Evolutionary conservation across 805 yeast genomes (phyloP), one percentile per base, ranked within the genome.

Genomic region (Pichia nanzhaoensis): DNA sequence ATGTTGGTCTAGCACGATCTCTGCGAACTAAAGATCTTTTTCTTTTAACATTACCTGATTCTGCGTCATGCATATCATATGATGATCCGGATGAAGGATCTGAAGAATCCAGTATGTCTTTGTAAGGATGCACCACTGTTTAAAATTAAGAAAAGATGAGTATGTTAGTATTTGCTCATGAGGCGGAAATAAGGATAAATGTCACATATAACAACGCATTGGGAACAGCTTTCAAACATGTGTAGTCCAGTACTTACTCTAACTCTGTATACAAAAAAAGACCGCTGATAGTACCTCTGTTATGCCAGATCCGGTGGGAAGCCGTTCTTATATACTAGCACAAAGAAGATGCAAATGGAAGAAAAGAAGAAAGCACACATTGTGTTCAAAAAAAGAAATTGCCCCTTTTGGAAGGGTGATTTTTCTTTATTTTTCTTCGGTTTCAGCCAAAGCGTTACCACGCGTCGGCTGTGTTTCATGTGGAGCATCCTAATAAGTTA

Each of bases 1-100:
- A 51, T 3, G 19, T 16, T 1, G 50, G 56, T 22, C 50, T 55
- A 34, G 84, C 80, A 53, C 98, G 77, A 58, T 91, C 98, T 3
- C 95, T 95, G 50, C 87, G 75, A 28, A 91, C 84, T 50, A 91
- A 68, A 0, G 96, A 84, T 53, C 78, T 72, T 60, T 82, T 85
- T 46, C 82, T 58, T 37, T 64, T 59, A 17, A 74, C 37, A 9
- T 51, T 54, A 34, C 66, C 66, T 3, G 66, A 46, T 44, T 67
- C 72, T 4, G 60, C 39, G 56, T 70, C 51, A 20, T 41, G 42
- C 9, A 49, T 50, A 17, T 39, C 46, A 35, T 46, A 45, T 2
- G 33, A 34, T 2, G 49, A 34, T 10, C 35, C 19, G 3, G 36
- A 35, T 2, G 19, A 7, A 17, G 31, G 18, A n/a, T 18, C 32